Evolutionary conservation across 2,329 filamentous ascomycete species (phyloP), one percentile per base, ranked within the genome.

Genomic region (Exserohilum turcica): DNA sequence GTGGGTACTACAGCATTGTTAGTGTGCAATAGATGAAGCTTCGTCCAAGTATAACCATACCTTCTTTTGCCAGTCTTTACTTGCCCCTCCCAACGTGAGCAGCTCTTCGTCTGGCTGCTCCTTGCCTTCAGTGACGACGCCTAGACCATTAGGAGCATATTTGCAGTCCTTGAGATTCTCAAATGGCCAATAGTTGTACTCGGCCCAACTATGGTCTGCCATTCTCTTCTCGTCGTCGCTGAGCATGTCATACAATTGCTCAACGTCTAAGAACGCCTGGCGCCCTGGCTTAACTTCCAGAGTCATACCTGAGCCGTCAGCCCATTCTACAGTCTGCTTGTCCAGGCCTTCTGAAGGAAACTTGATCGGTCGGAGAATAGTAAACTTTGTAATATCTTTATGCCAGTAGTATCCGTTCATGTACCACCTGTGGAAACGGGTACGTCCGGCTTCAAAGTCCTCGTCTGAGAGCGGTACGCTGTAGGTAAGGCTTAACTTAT

Each of bases 351-450:
- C 24, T 6, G 32, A 32, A 2, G 47, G 39, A 16, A 44, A 50
- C 21, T 50, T 44, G 18, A 50, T 44, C 5, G 39, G 47, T n/a
- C 39, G 39, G 32, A 50, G 39, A 16, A 50, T 44, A 13, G 39
- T 50, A 13, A 37, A 50, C 6, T 16, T 50, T 5, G 31, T 24
- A 32, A 32, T 32, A 18, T 31, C 39, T 16, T 31, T 24, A 24
- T 37, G 13, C 16, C 12, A 50, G 10, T 44, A 50, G n/a, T 24
- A 37, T n/a, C 47, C 39, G 15, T 44, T 32, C 33, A 31, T 43
- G 24, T 50, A 33, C 48, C 48, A 38, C 48, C 16, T 18, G 18
- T 50, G 40, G 27, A 50, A 50, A 18, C 33, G 48, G n/a, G 48
- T 39, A 6, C 43, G 43, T 10, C 48, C 40, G 2, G 48, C 48